phyloP scores from a whole-genome alignment of 495 filamentous ascomycete species.

The Aspergillus nanangensis region DNA sequence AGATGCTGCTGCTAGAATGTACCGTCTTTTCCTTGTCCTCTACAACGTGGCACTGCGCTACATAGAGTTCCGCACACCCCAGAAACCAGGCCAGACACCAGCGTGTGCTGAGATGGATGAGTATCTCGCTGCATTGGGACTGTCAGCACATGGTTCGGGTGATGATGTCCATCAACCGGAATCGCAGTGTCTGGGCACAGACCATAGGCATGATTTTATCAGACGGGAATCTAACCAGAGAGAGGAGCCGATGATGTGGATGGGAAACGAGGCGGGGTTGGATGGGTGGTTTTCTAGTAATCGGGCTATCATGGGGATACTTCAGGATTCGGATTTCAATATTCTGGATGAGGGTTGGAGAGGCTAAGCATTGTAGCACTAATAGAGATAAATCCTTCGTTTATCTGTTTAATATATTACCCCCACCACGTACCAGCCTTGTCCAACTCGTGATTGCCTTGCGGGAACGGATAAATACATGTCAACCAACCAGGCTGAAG shows the following conservation, averaged over 20 bases:
- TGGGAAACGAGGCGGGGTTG: conserved; percentile 1
- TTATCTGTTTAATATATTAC: too few relatives aligned
- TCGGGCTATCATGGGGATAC: conserved; percentile 2
- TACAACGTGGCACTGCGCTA: neutral
- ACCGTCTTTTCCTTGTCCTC: neutral
- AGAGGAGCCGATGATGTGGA: conserved; percentile 1
- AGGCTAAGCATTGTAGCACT: neutral
- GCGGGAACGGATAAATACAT: too few relatives aligned
- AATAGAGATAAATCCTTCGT: too few relatives aligned
- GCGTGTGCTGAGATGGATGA: conserved; percentile 1
- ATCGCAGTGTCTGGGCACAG: neutral
- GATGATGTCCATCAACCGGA: neutral
- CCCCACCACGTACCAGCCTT: too few relatives aligned
- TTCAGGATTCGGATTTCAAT: neutral
- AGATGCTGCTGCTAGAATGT: neutral
- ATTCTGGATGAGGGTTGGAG: neutral
- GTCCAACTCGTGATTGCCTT: too few relatives aligned
- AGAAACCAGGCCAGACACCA: neutral
- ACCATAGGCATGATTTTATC: neutral
- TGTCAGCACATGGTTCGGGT: neutral
- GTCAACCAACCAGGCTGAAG: too few relatives aligned
- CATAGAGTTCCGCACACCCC: neutral
- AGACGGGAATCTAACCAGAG: neutral
- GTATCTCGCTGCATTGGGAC: conserved; percentile 1
- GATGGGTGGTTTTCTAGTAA: conserved; percentile 2